phyloP scores from a whole-genome alignment of 441 rosid genomes.

The Aquilaria agallochum region DNA sequence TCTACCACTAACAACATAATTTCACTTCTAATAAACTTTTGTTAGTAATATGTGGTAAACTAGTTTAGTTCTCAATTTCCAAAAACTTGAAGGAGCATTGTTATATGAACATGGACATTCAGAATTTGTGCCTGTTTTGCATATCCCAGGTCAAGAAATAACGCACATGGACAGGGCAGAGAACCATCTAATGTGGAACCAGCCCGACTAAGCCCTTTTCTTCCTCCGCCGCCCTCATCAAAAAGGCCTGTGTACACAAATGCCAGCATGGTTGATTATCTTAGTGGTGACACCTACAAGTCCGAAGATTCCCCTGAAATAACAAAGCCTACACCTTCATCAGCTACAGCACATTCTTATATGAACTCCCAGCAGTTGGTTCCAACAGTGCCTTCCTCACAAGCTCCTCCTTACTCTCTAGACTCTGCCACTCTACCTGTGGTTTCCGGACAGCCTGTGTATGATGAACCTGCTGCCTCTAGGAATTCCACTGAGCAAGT shows the following conservation, averaged over 20 bases:
- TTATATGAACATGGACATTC: too few relatives aligned
- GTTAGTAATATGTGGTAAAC: too few relatives aligned
- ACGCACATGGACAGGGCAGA: slow-evolving; percentile 36
- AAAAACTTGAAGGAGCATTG: too few relatives aligned
- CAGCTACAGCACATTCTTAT: slow-evolving; percentile 26
- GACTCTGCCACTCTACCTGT: slow-evolving; percentile 27
- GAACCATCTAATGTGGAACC: slow-evolving; percentile 37
- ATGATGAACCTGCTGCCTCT: slow-evolving; percentile 41
- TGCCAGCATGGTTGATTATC: slow-evolving; percentile 55
- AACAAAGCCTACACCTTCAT: slow-evolving; percentile 25
- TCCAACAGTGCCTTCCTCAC: slow-evolving; percentile 27
- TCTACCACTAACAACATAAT: too few relatives aligned
- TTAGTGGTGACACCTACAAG: slow-evolving; percentile 76
- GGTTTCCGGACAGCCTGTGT: slow-evolving; percentile 36
- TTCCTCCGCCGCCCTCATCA: slow-evolving; percentile 82
- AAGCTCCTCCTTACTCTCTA: slow-evolving; percentile 17
- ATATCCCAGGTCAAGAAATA: slow-evolving; percentile 59
- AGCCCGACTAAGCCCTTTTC: slow-evolving; percentile 40
- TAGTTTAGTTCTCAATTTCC: not conserved
- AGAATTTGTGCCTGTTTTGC: not conserved
- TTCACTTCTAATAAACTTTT: too few relatives aligned
- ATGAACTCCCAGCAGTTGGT: slow-evolving; percentile 34
- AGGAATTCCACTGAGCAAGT: slow-evolving; percentile 41
- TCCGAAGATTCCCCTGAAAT: slow-evolving; percentile 36
- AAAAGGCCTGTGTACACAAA: slow-evolving; percentile 50